phyloP scores from a whole-genome alignment of 371 early-diverging fungal genomes.

The Mortierella sp. region DNA sequence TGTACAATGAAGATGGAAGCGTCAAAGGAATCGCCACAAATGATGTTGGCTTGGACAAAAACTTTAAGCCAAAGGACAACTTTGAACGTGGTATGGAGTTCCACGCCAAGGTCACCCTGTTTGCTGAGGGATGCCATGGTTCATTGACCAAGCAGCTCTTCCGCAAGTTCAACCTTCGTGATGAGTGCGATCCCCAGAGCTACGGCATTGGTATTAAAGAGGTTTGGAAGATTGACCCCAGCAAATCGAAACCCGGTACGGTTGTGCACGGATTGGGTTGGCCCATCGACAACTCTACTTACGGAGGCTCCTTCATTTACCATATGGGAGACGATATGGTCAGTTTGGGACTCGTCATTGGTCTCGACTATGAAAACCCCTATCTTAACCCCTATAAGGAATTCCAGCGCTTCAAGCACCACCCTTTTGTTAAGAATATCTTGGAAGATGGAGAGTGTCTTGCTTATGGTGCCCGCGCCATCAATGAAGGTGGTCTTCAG shows the following conservation, averaged over 20 bases:
- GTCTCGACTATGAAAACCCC: conserved; percentile 95
- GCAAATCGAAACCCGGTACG: conserved; percentile 89
- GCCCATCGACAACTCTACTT: conserved; percentile 91
- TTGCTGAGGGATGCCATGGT: conserved; percentile 99
- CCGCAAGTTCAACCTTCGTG: conserved; percentile 88
- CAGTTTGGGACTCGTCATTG: conserved; percentile 92
- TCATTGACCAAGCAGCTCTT: conserved; percentile 93
- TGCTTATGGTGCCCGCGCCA: conserved; percentile 95
- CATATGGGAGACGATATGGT: conserved; percentile 93
- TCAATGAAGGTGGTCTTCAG: conserved; percentile 95
- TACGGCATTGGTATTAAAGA: conserved; percentile 98
- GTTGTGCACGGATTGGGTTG: conserved; percentile 94
- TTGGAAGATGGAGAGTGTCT: conserved; percentile 95
- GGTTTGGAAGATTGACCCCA: conserved; percentile 95
- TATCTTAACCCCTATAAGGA: conserved; percentile 96
- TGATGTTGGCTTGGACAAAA: conserved; percentile 95
- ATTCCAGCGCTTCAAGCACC: conserved; percentile 96
- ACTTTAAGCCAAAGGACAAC: conserved; percentile 89
- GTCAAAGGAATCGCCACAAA: conserved; percentile 96
- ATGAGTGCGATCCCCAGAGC: conserved; percentile 85
- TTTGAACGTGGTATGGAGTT: conserved; percentile 98
- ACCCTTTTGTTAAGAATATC: conserved; percentile 84
- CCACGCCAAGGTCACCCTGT: conserved; percentile 93
- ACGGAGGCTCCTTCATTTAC: conserved; percentile 97
- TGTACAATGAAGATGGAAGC: conserved; percentile 91